Evolutionary conservation across 2,329 filamentous ascomycete genomes (phyloP).

Genomic region (Talaromyces sp.): DNA sequence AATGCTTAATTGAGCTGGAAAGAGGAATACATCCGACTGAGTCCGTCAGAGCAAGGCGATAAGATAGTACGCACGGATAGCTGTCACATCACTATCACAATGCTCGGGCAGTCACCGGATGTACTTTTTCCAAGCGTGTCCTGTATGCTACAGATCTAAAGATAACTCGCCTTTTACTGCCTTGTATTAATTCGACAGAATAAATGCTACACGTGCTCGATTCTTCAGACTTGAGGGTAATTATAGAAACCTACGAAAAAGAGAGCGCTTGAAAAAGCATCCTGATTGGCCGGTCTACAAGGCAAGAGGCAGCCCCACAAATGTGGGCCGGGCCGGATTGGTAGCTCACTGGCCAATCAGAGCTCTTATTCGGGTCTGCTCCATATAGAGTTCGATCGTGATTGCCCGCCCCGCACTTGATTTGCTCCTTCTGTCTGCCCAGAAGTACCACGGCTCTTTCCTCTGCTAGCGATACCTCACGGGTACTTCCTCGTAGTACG

Average conservation of each 20-base stretch:
- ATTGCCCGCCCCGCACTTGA: not conserved
- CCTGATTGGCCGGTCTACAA: not conserved
- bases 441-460: not conserved
- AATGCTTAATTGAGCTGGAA: not conserved
- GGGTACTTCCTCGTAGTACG: not conserved
- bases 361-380: not conserved
- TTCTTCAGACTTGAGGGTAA: not conserved
- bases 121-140: not conserved
- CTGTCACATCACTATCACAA: not conserved
- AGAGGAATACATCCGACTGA: not conserved
- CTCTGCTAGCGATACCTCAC: not conserved
- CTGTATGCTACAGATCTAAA: not conserved
- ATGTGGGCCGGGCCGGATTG: slow-evolving; percentile 1
- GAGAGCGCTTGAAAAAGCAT: not conserved
- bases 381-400: not conserved
- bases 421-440: not conserved
- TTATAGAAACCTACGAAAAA: not conserved
- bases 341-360: not conserved
- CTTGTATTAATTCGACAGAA: not conserved
- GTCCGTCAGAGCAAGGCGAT: not conserved
- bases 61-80: not conserved
- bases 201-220: not conserved
- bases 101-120: not conserved
- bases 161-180: not conserved
- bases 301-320: not conserved